These are phyloP conservation scores for Colletotrichum shisoi DNA, from an alignment of 2,329 filamentous ascomycete genomes.

Conservation along the genomic window DNA sequence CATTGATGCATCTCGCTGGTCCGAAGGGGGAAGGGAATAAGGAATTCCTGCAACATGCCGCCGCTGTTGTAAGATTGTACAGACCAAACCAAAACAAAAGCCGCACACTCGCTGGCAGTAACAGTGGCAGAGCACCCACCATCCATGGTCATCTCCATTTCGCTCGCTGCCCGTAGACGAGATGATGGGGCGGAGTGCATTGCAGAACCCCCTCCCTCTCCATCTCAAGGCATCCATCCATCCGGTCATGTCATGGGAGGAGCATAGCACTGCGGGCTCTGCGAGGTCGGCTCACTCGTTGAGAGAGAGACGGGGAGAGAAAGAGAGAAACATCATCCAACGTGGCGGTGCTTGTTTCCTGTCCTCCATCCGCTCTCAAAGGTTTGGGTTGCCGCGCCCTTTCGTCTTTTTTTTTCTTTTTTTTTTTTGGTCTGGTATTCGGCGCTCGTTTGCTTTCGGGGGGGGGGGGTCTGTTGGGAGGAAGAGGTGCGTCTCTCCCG, in stretches of 20 bases:
- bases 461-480: constrained; percentile 21
- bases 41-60: constrained; percentile 14
- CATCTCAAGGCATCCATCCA: constrained; percentile 22
- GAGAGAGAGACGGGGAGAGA: not conserved
- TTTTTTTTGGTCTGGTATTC: constrained; percentile 28
- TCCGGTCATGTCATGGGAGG: constrained; percentile 21
- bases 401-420: not conserved
- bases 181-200: constrained; percentile 35
- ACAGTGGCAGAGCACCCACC: constrained; percentile 1
- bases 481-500: constrained; percentile 26
- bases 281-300: not conserved
- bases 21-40: constrained; percentile 10
- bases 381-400: not conserved
- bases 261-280: constrained; percentile 1
- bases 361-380: constrained; percentile 31
- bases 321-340: not conserved
- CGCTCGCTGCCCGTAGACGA: constrained; percentile 32
- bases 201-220: not conserved
- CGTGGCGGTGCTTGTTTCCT: constrained; percentile 30
- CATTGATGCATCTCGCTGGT: constrained; percentile 3
- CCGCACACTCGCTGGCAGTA: not conserved
- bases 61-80: not conserved
- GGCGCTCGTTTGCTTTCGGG: constrained; percentile 37
- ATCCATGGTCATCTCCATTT: too few species aligned
- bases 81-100: not conserved